Evolutionary conservation across 331 rosid genomes (phyloP).

Genomic region (Malus hybrid): DNA sequence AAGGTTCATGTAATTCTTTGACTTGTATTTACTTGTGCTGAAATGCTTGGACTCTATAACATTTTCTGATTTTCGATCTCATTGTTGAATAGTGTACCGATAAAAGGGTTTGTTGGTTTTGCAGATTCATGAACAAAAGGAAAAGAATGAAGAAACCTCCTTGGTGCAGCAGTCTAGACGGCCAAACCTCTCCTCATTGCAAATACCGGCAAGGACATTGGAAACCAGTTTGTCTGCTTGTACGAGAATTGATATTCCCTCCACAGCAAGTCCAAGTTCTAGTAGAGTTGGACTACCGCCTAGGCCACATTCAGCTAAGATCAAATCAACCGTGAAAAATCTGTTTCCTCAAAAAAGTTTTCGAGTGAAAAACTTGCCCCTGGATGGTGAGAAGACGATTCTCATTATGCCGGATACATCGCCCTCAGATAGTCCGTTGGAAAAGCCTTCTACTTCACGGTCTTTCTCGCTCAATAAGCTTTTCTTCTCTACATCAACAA

Average conservation of each 20-base stretch:
- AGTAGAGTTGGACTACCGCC: slow-evolving; percentile 61
- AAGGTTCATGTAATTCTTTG: too few species aligned
- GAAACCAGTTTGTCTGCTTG: slow-evolving; percentile 39
- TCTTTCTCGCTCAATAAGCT: slow-evolving; percentile 47
- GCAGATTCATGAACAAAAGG: slow-evolving; percentile 31
- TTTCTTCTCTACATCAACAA: slow-evolving; percentile 39
- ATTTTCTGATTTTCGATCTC: not conserved
- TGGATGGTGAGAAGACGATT: slow-evolving; percentile 42
- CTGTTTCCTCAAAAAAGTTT: slow-evolving; percentile 57
- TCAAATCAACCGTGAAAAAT: slow-evolving; percentile 44
- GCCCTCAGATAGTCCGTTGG: slow-evolving; percentile 33
- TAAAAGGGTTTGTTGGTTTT: slow-evolving; percentile 21
- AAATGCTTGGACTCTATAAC: not conserved
- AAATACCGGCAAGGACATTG: slow-evolving; percentile 58
- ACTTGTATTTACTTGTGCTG: not conserved
- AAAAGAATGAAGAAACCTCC: slow-evolving; percentile 25
- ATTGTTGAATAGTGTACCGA: slow-evolving; percentile 6
- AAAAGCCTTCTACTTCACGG: slow-evolving; percentile 45
- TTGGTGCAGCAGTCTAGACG: slow-evolving; percentile 38
- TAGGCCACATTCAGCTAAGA: slow-evolving; percentile 53
- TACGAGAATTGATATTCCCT: slow-evolving; percentile 36
- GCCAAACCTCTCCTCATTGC: slow-evolving; percentile 55
- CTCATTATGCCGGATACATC: slow-evolving; percentile 52
- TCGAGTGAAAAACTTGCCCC: slow-evolving; percentile 29
- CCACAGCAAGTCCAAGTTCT: slow-evolving; percentile 40